phyloP scores from a whole-genome alignment of 176 grass and related monocot genomes.

The Alopecurus myosuroides region DNA sequence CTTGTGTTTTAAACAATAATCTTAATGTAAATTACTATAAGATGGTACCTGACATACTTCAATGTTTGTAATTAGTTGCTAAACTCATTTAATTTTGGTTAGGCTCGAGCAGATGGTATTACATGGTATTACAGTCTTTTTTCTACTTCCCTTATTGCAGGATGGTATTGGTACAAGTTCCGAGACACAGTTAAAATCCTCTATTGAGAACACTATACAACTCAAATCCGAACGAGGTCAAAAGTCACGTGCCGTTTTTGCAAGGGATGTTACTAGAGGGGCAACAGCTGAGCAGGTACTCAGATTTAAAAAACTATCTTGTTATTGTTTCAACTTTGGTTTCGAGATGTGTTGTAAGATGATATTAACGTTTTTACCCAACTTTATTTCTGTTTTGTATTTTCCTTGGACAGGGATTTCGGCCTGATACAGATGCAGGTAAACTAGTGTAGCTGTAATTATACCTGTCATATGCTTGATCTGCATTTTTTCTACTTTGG shows the following conservation, averaged over 20 bases:
- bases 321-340: background rate
- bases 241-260: conserved; percentile 62
- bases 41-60: conserved; percentile 12
- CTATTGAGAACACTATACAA: conserved; percentile 22
- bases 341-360: conserved; percentile 2
- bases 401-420: conserved; percentile 32
- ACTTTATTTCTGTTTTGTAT: conserved; percentile 12
- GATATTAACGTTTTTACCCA: background rate
- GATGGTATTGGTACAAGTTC: conserved; percentile 44
- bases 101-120: background rate
- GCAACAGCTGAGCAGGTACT: conserved; percentile 48
- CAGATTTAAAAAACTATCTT: conserved; percentile 22
- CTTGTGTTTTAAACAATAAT: background rate
- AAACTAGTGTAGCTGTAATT: conserved; percentile 11
- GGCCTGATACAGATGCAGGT: conserved; percentile 34
- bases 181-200: conserved; percentile 41
- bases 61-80: background rate
- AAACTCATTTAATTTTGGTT: conserved; percentile 15
- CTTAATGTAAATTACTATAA: background rate
- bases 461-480: background rate
- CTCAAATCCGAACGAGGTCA: conserved; percentile 47
- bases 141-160: conserved; percentile 33
- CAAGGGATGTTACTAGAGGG: conserved; percentile 53
- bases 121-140: background rate
- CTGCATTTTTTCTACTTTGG: conserved; percentile 3